Evolutionary conservation across 2,329 filamentous ascomycete genomes (phyloP).

Genomic region (Cordyceps fumosorosea): DNA sequence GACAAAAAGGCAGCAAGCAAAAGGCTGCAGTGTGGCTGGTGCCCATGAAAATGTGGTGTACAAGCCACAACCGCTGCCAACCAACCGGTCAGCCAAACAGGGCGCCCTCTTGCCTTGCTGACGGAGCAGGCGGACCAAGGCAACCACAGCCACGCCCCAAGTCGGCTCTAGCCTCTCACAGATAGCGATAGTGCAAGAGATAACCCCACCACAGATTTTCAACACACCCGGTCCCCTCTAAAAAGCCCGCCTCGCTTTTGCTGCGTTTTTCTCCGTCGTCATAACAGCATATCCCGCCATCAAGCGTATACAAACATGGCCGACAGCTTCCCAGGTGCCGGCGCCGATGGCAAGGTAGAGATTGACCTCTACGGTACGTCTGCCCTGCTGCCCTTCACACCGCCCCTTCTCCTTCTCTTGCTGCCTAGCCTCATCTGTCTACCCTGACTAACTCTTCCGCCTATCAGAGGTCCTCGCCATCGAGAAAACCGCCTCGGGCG

Average conservation of each 20-base stretch:
- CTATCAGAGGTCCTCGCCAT: slow-evolving; percentile 72
- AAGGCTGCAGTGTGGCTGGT: neutral
- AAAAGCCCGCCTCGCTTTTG: slow-evolving; percentile 4
- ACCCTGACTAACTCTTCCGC: slow-evolving; percentile 3
- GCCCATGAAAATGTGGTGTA: neutral
- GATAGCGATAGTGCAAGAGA: neutral
- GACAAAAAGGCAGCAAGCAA: no score
- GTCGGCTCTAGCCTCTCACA: slow-evolving; percentile 1
- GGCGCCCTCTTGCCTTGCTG: no score
- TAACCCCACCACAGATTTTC: slow-evolving; percentile 15
- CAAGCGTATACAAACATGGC: slow-evolving; percentile 6
- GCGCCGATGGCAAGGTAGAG: slow-evolving; percentile 29
- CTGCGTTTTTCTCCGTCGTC: slow-evolving; percentile 4
- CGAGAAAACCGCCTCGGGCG: slow-evolving; percentile 61
- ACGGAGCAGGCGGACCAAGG: neutral
- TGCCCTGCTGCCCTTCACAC: neutral
- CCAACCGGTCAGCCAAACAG: neutral
- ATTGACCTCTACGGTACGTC: slow-evolving; percentile 54
- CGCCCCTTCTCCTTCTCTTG: neutral
- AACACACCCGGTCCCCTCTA: slow-evolving; percentile 5
- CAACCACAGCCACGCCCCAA: neutral
- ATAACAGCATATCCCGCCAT: neutral
- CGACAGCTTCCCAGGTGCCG: slow-evolving; percentile 6
- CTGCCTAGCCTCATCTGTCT: neutral
- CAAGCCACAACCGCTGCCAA: neutral